Evolutionary conservation across 805 yeast genomes (phyloP).

Genomic region (Ogataea neopini): DNA sequence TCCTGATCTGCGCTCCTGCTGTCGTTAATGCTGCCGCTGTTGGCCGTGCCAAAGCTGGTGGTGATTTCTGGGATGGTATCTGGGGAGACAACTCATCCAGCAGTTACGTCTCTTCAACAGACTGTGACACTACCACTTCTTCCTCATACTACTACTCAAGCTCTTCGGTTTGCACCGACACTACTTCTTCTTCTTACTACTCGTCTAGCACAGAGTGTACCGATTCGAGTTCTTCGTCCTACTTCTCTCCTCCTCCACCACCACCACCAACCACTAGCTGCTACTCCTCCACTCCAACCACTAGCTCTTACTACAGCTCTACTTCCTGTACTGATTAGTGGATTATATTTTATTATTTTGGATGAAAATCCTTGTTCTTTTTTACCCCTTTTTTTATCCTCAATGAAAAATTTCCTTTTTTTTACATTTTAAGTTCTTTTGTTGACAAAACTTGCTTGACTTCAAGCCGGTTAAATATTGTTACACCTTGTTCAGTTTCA

Average conservation of each 20-base stretch:
- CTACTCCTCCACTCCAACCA: neutral
- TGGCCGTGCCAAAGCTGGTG: conserved; percentile 17
- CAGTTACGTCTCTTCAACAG: neutral
- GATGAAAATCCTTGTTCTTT: neutral
- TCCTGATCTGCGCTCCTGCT: conserved; percentile 15
- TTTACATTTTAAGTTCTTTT: too few relatives aligned
- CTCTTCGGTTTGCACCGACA: too few relatives aligned
- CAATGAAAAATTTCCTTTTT: neutral
- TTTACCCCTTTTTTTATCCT: neutral
- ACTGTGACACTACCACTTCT: neutral
- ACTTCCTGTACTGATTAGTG: neutral
- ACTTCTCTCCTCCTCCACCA: neutral
- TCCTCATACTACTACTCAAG: neutral
- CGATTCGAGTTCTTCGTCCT: neutral
- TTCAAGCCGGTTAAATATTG: neutral
- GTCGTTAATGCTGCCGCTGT: conserved; percentile 14
- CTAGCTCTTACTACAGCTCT: conserved; percentile 1
- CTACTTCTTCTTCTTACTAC: neutral
- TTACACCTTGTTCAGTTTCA: neutral
- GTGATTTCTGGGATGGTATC: conserved; percentile 11
- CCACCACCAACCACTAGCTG: neutral
- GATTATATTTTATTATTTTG: neutral
- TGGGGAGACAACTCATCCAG: conserved; percentile 12
- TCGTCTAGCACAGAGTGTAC: too few relatives aligned
- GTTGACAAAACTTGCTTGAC: neutral